Percentiles rank a stretch among this genome's conserved stretches.
These are phyloP conservation scores for Trichophyton benhamiae DNA, from an alignment of 2,329 filamentous ascomycete genomes.

Conservation along the genomic window DNA sequence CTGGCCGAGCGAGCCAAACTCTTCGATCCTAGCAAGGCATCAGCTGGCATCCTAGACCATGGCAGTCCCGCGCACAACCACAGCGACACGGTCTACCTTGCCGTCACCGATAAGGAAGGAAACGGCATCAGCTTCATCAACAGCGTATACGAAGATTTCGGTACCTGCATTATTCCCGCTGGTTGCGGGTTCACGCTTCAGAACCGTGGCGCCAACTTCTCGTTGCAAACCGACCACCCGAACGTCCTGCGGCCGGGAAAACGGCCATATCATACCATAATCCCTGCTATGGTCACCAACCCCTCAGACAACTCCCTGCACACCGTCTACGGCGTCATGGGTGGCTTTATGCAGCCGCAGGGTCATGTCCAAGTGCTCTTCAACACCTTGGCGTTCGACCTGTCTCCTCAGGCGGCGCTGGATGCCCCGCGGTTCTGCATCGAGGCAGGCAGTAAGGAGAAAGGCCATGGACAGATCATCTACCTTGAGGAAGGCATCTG, in stretches of 20 bases:
- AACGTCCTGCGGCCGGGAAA: constrained; percentile 72
- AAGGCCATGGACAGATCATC: constrained; percentile 51
- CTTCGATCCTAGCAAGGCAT: constrained; percentile 44
- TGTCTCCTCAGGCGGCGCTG: constrained; percentile 74
- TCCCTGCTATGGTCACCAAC: constrained; percentile 81
- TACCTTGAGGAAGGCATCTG: constrained; percentile 74
- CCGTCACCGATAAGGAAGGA: constrained; percentile 64
- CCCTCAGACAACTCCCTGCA: constrained; percentile 60
- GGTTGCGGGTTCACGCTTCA: constrained; percentile 89
- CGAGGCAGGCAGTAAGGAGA: constrained; percentile 49
- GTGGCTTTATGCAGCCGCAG: constrained; percentile 96
- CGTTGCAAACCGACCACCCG: constrained; percentile 55
- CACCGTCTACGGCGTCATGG: constrained; percentile 90
- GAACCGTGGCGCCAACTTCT: constrained; percentile 83
- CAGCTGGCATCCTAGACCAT: constrained; percentile 44
- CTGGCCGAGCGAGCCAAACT: constrained; percentile 57
- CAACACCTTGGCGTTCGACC: constrained; percentile 71
- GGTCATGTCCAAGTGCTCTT: constrained; percentile 88
- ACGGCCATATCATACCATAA: constrained; percentile 94
- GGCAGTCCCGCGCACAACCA: constrained; percentile 75
- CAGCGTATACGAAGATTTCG: constrained; percentile 79
- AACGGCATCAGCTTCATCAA: constrained; percentile 97
- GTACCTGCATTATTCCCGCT: constrained; percentile 69
- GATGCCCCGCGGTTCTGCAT: constrained; percentile 90
- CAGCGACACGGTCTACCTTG: constrained; percentile 91